Percentiles rank a stretch among this genome's conserved stretches.
phyloP scores from a whole-genome alignment of 2,329 filamentous ascomycete genomes.

The Chaetomiaceae sp. region DNA sequence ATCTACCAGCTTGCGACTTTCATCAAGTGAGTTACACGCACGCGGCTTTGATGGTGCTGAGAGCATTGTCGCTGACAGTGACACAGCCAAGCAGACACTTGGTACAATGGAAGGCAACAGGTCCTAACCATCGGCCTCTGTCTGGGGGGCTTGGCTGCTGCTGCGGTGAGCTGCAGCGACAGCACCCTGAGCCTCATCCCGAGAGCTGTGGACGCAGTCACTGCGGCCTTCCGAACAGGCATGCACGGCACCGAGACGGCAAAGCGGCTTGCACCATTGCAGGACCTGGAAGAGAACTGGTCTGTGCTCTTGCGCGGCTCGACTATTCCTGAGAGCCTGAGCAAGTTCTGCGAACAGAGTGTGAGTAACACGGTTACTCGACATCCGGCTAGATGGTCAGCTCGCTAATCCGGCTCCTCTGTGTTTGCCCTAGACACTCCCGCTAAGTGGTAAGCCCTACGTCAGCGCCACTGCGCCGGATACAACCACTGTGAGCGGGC shows the following conservation, averaged over 20 bases:
- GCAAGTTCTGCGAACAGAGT: not conserved
- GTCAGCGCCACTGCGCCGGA: not conserved
- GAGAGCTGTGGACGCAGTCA: slow-evolving; percentile 2
- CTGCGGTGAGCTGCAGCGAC: slow-evolving; percentile 6
- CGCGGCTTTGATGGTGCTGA: not conserved
- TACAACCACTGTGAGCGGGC: not conserved
- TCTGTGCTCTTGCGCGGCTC: not conserved
- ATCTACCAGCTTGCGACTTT: slow-evolving; percentile 9
- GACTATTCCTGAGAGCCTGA: not conserved
- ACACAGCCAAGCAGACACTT: not conserved
- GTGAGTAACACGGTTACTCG: no score
- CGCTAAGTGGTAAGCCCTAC: not conserved
- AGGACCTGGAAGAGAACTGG: not conserved
- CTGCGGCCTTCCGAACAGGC: slow-evolving; percentile 6
- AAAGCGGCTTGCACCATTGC: not conserved
- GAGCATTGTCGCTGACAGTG: no score
- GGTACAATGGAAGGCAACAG: not conserved
- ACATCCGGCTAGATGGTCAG: no score
- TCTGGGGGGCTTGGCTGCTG: slow-evolving; percentile 6
- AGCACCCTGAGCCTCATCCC: not conserved
- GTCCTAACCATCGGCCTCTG: slow-evolving; percentile 5
- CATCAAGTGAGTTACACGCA: slow-evolving; percentile 1
- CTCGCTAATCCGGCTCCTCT: not conserved
- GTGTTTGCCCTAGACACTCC: not conserved
- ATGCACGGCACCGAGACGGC: not conserved